Evolutionary conservation across 306 rosid species (phyloP).

Genomic region (Corylus avellana): DNA sequence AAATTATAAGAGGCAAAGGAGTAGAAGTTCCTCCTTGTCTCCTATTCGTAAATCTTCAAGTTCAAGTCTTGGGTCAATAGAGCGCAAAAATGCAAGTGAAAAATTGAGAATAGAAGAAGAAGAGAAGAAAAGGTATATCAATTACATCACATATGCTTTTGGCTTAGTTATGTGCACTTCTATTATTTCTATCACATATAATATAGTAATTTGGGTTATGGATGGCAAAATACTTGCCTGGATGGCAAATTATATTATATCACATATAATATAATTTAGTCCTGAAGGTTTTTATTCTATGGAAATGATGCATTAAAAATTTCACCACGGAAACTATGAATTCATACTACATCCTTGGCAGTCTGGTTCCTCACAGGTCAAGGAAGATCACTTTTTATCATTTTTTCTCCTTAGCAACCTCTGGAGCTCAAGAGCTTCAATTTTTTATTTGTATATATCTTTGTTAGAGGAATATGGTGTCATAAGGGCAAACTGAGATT

Average conservation of each 20-base stretch:
- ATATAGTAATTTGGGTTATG: not conserved
- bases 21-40: constrained; percentile 80
- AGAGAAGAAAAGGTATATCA: constrained; percentile 87
- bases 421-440: not conserved
- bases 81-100: constrained; percentile 70
- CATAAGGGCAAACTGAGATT: no score
- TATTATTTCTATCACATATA: not conserved
- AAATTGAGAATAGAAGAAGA: constrained; percentile 81
- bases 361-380: not conserved
- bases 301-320: not conserved
- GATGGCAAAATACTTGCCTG: not conserved
- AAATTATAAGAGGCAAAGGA: constrained; percentile 66
- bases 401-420: not conserved
- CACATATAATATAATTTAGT: no score
- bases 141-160: constrained; percentile 18
- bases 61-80: constrained; percentile 75
- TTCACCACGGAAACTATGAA: not conserved
- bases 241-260: no score
- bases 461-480: no score
- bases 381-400: not conserved
- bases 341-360: not conserved
- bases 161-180: constrained; percentile 3
- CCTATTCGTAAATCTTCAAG: constrained; percentile 70
- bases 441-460: no score
- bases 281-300: not conserved